phyloP scores from a whole-genome alignment of 768 basidiomycete species.

The Kwoniella heveanensis region DNA sequence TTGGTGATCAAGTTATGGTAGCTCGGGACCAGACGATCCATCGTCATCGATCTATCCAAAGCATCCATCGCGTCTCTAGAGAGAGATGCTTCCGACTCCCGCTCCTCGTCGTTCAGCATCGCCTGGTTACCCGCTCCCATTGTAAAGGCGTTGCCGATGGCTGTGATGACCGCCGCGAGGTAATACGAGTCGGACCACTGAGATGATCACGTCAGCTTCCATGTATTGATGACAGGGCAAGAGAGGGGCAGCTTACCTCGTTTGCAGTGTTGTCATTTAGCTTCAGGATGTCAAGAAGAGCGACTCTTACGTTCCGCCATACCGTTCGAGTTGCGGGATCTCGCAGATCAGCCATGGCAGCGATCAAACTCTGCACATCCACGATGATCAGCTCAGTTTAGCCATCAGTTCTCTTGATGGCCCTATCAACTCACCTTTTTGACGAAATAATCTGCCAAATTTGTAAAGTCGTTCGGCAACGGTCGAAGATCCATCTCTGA shows the following conservation, averaged over 20 bases:
- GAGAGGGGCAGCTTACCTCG: slow-evolving; percentile 62
- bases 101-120: slow-evolving; percentile 15
- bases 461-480: slow-evolving; percentile 89
- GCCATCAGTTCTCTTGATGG: slow-evolving; percentile 52
- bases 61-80: slow-evolving; percentile 75
- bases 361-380: slow-evolving; percentile 62
- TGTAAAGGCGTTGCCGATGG: slow-evolving; percentile 75
- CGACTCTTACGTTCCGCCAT: slow-evolving; percentile 78
- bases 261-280: slow-evolving; percentile 95
- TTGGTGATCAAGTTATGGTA: slow-evolving; percentile 90
- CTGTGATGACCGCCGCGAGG: slow-evolving; percentile 79
- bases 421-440: slow-evolving; percentile 75
- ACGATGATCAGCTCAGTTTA: background rate
- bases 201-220: background rate
- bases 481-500: slow-evolving; percentile 75
- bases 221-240: background rate
- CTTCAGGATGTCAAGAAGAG: slow-evolving; percentile 87
- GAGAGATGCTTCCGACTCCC: slow-evolving; percentile 55
- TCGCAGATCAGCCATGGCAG: slow-evolving; percentile 82
- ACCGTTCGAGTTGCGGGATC: slow-evolving; percentile 73
- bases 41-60: slow-evolving; percentile 86
- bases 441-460: slow-evolving; percentile 89
- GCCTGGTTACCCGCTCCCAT: slow-evolving; percentile 56
- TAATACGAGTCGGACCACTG: slow-evolving; percentile 92
- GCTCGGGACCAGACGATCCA: slow-evolving; percentile 93